Evolutionary conservation across 2,329 filamentous ascomycete genomes (phyloP), one percentile per base, ranked within the genome.

Genomic region (Pseudopithomyces maydicus): DNA sequence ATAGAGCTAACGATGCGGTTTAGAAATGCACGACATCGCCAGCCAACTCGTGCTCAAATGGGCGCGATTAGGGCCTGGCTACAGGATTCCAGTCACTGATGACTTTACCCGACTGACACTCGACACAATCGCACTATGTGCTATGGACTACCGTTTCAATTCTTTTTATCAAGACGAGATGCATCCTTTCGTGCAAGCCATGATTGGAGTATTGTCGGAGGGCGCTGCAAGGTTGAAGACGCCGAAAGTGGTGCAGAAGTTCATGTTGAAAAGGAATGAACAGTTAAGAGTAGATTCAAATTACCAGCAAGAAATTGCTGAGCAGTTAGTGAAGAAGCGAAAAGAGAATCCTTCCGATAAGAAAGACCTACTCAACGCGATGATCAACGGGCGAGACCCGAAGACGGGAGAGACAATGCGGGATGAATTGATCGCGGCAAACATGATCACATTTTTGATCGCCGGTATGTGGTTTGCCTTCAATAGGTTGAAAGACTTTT

Each of bases 371-470:
- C 78, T 90, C 2, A 77, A 84, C 47, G 80, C 82, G 6, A 75
- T 90, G 65, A 68, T 90, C 56, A 78, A 81, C 51, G 80, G 76
- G 11, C 80, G 76, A 48, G 88, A 90, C 60, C 82, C 84, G 0
- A 79, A 86, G 64, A 88, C 86, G 0, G 85, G 84, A 23, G 75
- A 80, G 53, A 68, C 69, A 1, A 75, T 90, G 55, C 80, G 76
- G 0, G 82, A 88, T 6, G 80, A 81, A 15, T 81, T 84, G 55
- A 82, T 89, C 54, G 79, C 87, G 47, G 85, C 88, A 69, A 87
- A 90, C 69, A 84, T 90, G 54, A 82, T 88, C 52, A 82, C 83
- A 10, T 88, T 90, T 78, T 82, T 88, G 42, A 84, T 87, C 42
- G 85, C 74, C 77, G 45, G 45, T 29, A 44, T 17, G 20, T 8